Base-by-base conservation (phyloP, 2,329 filamentous ascomycete species). In the Phaeosphaeria sp. region DNA sequence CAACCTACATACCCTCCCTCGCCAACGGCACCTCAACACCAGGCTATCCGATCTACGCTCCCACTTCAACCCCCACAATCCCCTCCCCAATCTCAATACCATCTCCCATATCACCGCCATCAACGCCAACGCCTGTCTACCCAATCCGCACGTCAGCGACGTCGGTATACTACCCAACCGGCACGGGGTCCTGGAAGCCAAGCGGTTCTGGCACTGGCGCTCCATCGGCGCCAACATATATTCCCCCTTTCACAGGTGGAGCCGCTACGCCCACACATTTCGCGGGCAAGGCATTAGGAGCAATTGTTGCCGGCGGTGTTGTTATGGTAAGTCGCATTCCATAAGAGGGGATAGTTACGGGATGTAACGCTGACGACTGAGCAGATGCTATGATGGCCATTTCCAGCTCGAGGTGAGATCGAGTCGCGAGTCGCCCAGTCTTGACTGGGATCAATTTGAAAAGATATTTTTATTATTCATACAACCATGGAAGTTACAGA, bases 271-370 rank as follows among this genome's bases (percentile, higher is more conserved):
- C 56, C 17, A 63, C 55, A 24, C 63, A 64, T 50, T 52, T 68
- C 36, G 63, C 67, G n/a, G 67, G 72, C 42, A 69, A 66, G 13
- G 68, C 66, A 40, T 50, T 75, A 40, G 72, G 68, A n/a, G 47
- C 70, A 30, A 27, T 75, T 42, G 52, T 74, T 30, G 67, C 65
- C 45, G 74, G 73, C 6, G 74, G 70, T 65, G 73, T 72, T 60
- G 74, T 71, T 54, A 24, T 76, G 53, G 67, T 74, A 59, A 59
- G 61, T 60, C n/a, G n/a, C n/a, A n/a, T n/a, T n/a, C n/a, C n/a
- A n/a, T n/a, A n/a, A n/a, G n/a, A n/a, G n/a, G n/a, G n/a, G n/a
- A n/a, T n/a, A n/a, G n/a, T n/a, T n/a, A n/a, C n/a, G n/a, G n/a
- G n/a, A n/a, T n/a, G n/a, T n/a, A n/a, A n/a, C n/a, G n/a, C n/a